Evolutionary conservation across 805 yeast species (phyloP).

Genomic region (Metschnikowia lunata): DNA sequence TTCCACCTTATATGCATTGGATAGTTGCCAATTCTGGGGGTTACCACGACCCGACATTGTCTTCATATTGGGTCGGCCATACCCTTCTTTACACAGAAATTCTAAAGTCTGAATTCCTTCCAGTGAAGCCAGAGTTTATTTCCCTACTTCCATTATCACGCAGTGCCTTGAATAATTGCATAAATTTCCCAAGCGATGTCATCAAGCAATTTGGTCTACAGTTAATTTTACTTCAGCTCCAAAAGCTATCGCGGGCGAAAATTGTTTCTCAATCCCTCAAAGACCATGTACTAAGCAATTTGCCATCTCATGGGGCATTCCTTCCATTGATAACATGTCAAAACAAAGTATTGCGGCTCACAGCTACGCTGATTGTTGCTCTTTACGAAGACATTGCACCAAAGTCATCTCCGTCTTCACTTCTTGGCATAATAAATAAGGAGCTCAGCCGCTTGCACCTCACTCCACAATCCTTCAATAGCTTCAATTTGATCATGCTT

Average conservation of each 20-base stretch:
- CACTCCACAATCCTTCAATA: slow-evolving; percentile 30
- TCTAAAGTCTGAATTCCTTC: slow-evolving; percentile 50
- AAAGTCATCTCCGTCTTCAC: slow-evolving; percentile 18
- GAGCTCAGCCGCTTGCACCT: slow-evolving; percentile 4
- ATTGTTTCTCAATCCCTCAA: slow-evolving; percentile 22
- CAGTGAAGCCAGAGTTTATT: slow-evolving; percentile 48
- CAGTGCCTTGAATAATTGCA: slow-evolving; percentile 51
- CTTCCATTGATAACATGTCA: slow-evolving; percentile 41
- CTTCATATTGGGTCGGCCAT: slow-evolving; percentile 81
- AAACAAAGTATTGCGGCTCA: slow-evolving; percentile 42
- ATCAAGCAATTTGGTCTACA: slow-evolving; percentile 64
- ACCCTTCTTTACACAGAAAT: slow-evolving; percentile 57
- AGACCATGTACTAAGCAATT: slow-evolving; percentile 23
- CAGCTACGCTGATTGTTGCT: slow-evolving; percentile 43
- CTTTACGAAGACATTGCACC: slow-evolving; percentile 23
- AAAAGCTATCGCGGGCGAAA: slow-evolving; percentile 23
- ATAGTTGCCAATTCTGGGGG: slow-evolving; percentile 56
- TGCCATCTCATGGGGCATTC: slow-evolving; percentile 44
- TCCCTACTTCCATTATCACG: slow-evolving; percentile 64
- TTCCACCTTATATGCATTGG: slow-evolving; percentile 64
- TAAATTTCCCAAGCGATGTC: slow-evolving; percentile 43
- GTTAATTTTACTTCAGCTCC: slow-evolving; percentile 56
- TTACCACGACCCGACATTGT: slow-evolving; percentile 69
- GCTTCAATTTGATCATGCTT: slow-evolving; percentile 54
- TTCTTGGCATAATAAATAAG: slow-evolving; percentile 6